Percentiles rank a stretch among this genome's conserved stretches.
These are phyloP conservation scores for Ceratocystis eucalypticola DNA, from an alignment of 2,329 filamentous ascomycete genomes.

Conservation along the genomic window DNA sequence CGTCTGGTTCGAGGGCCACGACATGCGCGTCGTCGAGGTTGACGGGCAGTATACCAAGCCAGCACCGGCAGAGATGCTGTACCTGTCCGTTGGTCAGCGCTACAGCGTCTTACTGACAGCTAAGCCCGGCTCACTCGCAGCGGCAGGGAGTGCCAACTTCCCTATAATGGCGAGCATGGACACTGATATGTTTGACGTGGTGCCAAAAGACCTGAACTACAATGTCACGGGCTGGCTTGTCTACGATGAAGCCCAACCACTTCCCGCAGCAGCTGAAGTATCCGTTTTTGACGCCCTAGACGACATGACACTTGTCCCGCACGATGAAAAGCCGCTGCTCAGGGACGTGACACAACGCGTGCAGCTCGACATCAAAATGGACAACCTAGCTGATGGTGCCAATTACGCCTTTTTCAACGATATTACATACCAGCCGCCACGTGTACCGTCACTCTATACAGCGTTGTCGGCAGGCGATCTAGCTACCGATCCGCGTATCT, in stretches of 20 bases:
- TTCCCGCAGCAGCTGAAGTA: constrained; percentile 40
- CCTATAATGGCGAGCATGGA: constrained; percentile 59
- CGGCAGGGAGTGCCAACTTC: constrained; percentile 43
- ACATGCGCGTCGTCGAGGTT: constrained; percentile 56
- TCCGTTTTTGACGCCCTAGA: constrained; percentile 52
- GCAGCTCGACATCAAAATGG: constrained; percentile 49
- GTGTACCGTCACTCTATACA: constrained; percentile 70
- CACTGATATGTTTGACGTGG: constrained; percentile 45
- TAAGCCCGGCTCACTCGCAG: constrained; percentile 27
- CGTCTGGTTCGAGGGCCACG: constrained; percentile 53
- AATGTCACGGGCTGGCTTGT: constrained; percentile 54
- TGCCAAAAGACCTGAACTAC: constrained; percentile 55
- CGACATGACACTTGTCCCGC: constrained; percentile 57
- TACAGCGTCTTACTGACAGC: constrained; percentile 50
- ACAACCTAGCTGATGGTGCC: constrained; percentile 47
- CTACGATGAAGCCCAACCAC: constrained; percentile 36
- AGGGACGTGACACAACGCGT: constrained; percentile 50
- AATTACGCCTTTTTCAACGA: constrained; percentile 59
- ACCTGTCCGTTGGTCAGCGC: constrained; percentile 54
- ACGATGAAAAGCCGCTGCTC: constrained; percentile 49
- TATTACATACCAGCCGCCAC: constrained; percentile 58
- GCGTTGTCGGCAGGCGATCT: constrained; percentile 50
- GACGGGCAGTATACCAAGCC: constrained; percentile 57
- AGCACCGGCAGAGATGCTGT: constrained; percentile 47
- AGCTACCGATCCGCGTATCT: constrained; percentile 45